Conservation (phyloP, 306 rosid species). For the Sesbania bispinosa region DNA sequence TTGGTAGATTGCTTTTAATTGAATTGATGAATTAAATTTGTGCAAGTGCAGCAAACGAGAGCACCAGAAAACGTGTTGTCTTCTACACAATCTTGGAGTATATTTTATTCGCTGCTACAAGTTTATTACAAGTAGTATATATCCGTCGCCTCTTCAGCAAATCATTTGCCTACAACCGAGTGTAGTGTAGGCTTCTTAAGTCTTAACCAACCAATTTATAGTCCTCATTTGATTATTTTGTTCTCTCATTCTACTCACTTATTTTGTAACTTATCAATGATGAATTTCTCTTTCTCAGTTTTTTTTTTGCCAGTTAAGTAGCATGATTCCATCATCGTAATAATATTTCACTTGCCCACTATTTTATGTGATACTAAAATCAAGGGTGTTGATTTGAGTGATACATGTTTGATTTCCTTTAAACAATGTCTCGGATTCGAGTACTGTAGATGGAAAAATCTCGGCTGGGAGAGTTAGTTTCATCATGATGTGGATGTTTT, state of each 20-base stretch:
- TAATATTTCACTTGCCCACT: not conserved
- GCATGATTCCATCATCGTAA: not conserved
- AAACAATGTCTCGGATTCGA: too few relatives aligned
- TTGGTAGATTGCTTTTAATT: not conserved
- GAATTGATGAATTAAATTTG: not conserved
- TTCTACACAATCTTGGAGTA: constrained; percentile 39
- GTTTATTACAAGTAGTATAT: constrained; percentile 41
- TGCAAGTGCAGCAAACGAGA: constrained; percentile 40
- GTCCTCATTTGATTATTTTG: not conserved
- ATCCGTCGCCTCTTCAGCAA: constrained; percentile 51
- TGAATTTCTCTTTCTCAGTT: not conserved
- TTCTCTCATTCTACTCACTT: not conserved
- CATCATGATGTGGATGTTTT: too few relatives aligned
- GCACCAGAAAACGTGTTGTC: constrained; percentile 43
- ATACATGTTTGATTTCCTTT: too few relatives aligned
- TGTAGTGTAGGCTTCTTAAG: constrained; percentile 12
- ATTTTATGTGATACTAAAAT: too few relatives aligned
- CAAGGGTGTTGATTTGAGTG: too few relatives aligned
- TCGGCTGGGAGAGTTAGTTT: too few relatives aligned
- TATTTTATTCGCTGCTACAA: constrained; percentile 31
- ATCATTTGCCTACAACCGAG: constrained; percentile 36
- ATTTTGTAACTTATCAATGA: not conserved
- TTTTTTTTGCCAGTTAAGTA: not conserved
- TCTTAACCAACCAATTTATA: not conserved
- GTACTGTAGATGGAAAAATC: too few relatives aligned